These are phyloP conservation scores for Colletotrichum ledebouriae DNA, from an alignment of 2,329 filamentous ascomycete species.

Conservation along the genomic window DNA sequence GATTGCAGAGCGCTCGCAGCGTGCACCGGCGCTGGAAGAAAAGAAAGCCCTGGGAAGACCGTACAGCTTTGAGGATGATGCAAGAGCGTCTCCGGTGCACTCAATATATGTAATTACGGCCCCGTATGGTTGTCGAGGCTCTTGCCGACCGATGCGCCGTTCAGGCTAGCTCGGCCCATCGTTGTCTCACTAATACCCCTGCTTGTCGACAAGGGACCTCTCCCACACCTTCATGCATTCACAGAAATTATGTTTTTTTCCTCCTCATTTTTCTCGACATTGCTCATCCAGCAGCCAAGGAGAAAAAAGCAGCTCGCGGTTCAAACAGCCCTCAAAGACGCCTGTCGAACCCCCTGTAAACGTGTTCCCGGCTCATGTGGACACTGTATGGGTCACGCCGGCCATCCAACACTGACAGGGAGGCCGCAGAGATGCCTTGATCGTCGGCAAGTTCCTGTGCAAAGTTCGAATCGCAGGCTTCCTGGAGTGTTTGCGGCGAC, in stretches of 20 bases:
- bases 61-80: constrained; percentile 40
- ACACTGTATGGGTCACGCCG: neutral
- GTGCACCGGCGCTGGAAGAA: constrained; percentile 19
- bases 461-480: neutral
- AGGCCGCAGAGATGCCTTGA: neutral
- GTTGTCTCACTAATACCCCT: constrained; percentile 43
- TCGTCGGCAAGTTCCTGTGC: neutral
- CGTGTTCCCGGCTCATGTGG: neutral
- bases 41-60: constrained; percentile 31
- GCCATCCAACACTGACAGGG: neutral
- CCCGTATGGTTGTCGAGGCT: constrained; percentile 42
- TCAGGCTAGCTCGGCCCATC: constrained; percentile 43
- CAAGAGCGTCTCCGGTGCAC: constrained; percentile 33
- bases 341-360: constrained; percentile 1
- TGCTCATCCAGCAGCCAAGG: constrained; percentile 4
- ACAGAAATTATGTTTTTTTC: constrained; percentile 35
- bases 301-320: constrained; percentile 11
- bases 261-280: neutral
- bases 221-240: constrained; percentile 45
- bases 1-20: constrained; percentile 13
- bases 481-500: neutral
- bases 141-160: constrained; percentile 44
- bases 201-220: constrained; percentile 43
- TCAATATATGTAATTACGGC: constrained; percentile 41
- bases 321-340: constrained; percentile 5